Evolutionary conservation across 202 grass and related monocot species (phyloP), one percentile per base, ranked within the genome.

Genomic region (Zizania palustris): DNA sequence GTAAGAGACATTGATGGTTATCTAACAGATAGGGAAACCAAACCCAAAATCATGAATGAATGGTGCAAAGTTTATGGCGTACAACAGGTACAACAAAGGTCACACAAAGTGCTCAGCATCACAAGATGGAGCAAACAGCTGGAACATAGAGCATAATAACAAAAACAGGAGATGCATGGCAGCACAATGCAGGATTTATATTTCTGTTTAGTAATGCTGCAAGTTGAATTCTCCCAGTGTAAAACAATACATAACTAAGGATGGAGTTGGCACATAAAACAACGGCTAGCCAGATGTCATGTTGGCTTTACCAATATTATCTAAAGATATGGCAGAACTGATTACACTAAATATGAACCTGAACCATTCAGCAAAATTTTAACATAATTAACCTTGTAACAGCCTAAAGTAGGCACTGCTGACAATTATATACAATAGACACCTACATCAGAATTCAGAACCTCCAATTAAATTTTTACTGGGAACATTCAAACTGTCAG

Each of bases 21-120:
- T 75, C 56, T 65, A 87, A 79, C 80, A 69, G 75, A 57, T 48
- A 34, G n/a, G 15, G 19, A 88, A 78, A 88, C 80, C 63, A 83
- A 74, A 73, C 2, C 36, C 39, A 9, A 64, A 70, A 19, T 46
- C 58, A 48, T 65, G 80, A 44, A 9, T 55, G 22, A 35, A 50
- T 50, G 36, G 45, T 83, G 80, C 67, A 74, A 87, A 87, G 80
- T 74, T 83, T 40, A 43, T 9, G 12, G 74, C 18, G 75, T 74
- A 70, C 68, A 33, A 62, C 39, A 45, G 62, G 69, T 83, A 70
- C 45, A 74, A 68, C 37, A 48, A 61, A 73, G 39, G 69, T 63
- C 45, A 54, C 6, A 51, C 8, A 83, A 88, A 68, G 75, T 46
- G 18, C 39, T 11, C 18, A 15, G 55, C 19, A 4, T 83, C 75